These are phyloP conservation scores for Fusarium chuoi DNA, from an alignment of 2,329 filamentous ascomycete species.

Conservation along the genomic window DNA sequence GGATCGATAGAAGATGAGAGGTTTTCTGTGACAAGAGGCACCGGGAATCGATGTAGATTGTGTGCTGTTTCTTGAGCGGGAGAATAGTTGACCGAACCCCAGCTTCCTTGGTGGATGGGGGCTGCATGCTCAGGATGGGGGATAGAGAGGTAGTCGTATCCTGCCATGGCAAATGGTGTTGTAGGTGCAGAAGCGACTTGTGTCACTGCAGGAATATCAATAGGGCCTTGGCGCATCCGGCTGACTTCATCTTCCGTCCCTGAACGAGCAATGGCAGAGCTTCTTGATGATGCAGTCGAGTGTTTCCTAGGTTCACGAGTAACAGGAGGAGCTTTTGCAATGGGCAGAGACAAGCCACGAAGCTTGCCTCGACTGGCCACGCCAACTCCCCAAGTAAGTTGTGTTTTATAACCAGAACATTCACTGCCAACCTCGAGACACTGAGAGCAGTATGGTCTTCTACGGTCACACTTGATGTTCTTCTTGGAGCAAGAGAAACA, in stretches of 20 bases:
- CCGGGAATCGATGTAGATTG: slow-evolving; percentile 58
- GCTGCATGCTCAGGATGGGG: slow-evolving; percentile 58
- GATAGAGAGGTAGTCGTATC: slow-evolving; percentile 63
- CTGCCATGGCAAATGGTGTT: slow-evolving; percentile 50
- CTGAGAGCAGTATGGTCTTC: slow-evolving; percentile 93
- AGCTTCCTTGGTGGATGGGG: slow-evolving; percentile 54
- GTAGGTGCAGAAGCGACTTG: slow-evolving; percentile 57
- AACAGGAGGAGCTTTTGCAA: slow-evolving; percentile 70
- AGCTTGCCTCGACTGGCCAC: slow-evolving; percentile 96
- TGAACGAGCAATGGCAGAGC: slow-evolving; percentile 51
- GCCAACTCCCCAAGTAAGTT: slow-evolving; percentile 94
- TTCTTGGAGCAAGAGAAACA: slow-evolving; percentile 93
- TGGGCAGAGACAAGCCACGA: slow-evolving; percentile 81
- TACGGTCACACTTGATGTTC: slow-evolving; percentile 86
- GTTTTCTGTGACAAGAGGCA: slow-evolving; percentile 60
- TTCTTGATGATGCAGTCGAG: slow-evolving; percentile 55
- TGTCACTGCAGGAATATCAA: slow-evolving; percentile 50
- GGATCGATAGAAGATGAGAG: slow-evolving; percentile 67
- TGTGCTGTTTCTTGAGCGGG: slow-evolving; percentile 50
- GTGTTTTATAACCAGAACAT: slow-evolving; percentile 96
- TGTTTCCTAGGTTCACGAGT: slow-evolving; percentile 61
- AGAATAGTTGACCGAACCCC: slow-evolving; percentile 61
- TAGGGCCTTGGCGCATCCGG: slow-evolving; percentile 46
- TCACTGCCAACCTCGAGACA: slow-evolving; percentile 92
- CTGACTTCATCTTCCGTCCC: slow-evolving; percentile 49